A percentile compares a stretch with the other conserved stretches of the same genome.
Evolutionary conservation across 2,329 filamentous ascomycete species (phyloP).

Genomic region (Ilyonectria destructans): DNA sequence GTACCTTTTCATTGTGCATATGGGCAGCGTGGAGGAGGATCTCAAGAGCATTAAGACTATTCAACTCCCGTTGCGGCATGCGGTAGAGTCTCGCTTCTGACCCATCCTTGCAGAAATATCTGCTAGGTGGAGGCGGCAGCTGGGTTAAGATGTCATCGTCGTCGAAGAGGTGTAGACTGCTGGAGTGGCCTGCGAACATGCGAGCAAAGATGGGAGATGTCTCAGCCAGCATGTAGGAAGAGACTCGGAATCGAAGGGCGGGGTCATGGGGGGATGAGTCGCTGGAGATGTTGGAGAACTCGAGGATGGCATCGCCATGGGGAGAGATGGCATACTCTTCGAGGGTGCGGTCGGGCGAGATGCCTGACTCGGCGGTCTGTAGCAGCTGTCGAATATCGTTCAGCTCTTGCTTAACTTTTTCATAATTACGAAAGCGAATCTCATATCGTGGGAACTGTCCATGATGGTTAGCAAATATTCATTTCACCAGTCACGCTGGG

Average conservation of each 20-base stretch:
- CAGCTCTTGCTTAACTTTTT: constrained; percentile 61
- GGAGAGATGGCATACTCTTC: constrained; percentile 62
- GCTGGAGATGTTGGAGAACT: constrained; percentile 63
- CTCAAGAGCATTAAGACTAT: constrained; percentile 60
- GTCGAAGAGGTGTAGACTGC: constrained; percentile 54
- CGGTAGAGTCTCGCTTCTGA: constrained; percentile 64
- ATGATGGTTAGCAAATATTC: constrained; percentile 27
- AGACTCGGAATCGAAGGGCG: constrained; percentile 66
- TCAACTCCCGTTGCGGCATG: constrained; percentile 68
- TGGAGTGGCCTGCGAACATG: constrained; percentile 59
- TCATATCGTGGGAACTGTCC: constrained; percentile 61
- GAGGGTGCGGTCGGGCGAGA: constrained; percentile 57
- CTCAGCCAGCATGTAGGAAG: constrained; percentile 66
- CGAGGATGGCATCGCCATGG: constrained; percentile 66
- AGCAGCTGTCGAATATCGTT: constrained; percentile 59
- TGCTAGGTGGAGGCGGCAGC: constrained; percentile 55
- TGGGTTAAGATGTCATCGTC: constrained; percentile 56
- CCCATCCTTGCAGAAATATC: constrained; percentile 61
- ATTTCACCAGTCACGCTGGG: not conserved
- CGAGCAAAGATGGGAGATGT: constrained; percentile 68
- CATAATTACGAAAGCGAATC: constrained; percentile 65
- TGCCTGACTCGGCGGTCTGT: constrained; percentile 59
- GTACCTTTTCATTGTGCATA: constrained; percentile 64
- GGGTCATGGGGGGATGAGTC: constrained; percentile 55
- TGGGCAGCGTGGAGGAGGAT: constrained; percentile 68